A percentile compares a stretch with the other conserved stretches of the same genome.
phyloP scores from a whole-genome alignment of 495 filamentous ascomycete genomes.

The Talaromyces adpressus region DNA sequence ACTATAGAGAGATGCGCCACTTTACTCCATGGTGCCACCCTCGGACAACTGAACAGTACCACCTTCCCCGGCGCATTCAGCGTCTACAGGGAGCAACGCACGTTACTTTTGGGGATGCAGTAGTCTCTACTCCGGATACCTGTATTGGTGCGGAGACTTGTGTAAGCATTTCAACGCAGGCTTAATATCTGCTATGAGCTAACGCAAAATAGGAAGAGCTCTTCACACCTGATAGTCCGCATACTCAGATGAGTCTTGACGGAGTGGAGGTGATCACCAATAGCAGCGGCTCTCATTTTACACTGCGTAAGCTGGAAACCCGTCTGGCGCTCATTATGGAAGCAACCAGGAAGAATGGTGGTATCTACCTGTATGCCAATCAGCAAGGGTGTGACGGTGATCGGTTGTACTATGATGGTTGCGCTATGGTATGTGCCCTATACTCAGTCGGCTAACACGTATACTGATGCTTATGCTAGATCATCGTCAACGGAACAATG shows the following conservation, averaged over 20 bases:
- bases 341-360: constrained; percentile 64
- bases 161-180: background rate
- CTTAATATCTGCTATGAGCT: background rate
- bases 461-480: constrained; percentile 32
- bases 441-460: no score
- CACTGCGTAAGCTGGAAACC: constrained; percentile 67
- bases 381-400: constrained; percentile 72
- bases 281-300: constrained; percentile 64
- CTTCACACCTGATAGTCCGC: constrained; percentile 55
- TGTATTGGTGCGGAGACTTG: constrained; percentile 69
- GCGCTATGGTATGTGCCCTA: constrained; percentile 12
- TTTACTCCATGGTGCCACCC: constrained; percentile 62
- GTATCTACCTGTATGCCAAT: constrained; percentile 71
- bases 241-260: constrained; percentile 40
- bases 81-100: constrained; percentile 53
- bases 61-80: constrained; percentile 58
- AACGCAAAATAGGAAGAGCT: constrained; percentile 49
- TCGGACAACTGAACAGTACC: constrained; percentile 60
- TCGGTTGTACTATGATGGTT: constrained; percentile 41
- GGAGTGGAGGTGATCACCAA: constrained; percentile 78
- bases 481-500: constrained; percentile 65
- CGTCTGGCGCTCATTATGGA: constrained; percentile 69
- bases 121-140: constrained; percentile 67
- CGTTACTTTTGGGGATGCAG: constrained; percentile 69
- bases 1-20: constrained; percentile 63